Percentiles rank a stretch among this genome's conserved stretches.
Evolutionary conservation across 768 basidiomycete species (phyloP).

Genomic region (Collybia sordida): DNA sequence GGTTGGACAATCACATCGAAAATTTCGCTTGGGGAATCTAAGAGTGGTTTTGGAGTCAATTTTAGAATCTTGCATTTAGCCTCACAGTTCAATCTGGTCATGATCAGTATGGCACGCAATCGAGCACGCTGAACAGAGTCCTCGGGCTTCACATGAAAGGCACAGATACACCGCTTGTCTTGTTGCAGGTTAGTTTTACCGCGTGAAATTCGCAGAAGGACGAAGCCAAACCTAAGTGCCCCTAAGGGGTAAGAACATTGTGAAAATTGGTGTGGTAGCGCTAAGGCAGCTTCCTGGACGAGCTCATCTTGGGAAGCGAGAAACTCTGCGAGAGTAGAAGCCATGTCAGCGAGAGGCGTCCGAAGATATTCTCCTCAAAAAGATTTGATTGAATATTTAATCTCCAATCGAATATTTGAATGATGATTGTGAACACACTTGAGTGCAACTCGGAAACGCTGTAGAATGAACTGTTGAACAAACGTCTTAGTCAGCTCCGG

Average conservation of each 20-base stretch:
- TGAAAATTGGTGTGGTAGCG: conserved; percentile 64
- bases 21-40: conserved; percentile 78
- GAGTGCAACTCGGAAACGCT: too few species aligned
- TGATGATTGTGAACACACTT: too few species aligned
- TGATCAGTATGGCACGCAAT: conserved; percentile 86
- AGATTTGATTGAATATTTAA: neutral
- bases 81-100: conserved; percentile 78
- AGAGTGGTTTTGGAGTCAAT: conserved; percentile 5
- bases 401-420: neutral
- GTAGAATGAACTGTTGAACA: too few species aligned
- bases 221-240: conserved; percentile 40
- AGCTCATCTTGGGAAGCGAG: conserved; percentile 49
- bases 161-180: conserved; percentile 86
- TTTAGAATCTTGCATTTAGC: neutral
- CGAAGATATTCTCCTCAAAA: neutral
- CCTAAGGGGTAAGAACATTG: conserved; percentile 65
- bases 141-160: conserved; percentile 66
- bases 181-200: conserved; percentile 12
- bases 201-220: conserved; percentile 2
- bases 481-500: too few species aligned
- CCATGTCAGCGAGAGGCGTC: conserved; percentile 15
- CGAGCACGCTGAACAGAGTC: conserved; percentile 82
- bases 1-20: conserved; percentile 87
- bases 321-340: conserved; percentile 44
- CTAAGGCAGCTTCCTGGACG: conserved; percentile 50